Evolutionary conservation across 179 eudicot species (phyloP).

Genomic region (Heliamphora pulchella): DNA sequence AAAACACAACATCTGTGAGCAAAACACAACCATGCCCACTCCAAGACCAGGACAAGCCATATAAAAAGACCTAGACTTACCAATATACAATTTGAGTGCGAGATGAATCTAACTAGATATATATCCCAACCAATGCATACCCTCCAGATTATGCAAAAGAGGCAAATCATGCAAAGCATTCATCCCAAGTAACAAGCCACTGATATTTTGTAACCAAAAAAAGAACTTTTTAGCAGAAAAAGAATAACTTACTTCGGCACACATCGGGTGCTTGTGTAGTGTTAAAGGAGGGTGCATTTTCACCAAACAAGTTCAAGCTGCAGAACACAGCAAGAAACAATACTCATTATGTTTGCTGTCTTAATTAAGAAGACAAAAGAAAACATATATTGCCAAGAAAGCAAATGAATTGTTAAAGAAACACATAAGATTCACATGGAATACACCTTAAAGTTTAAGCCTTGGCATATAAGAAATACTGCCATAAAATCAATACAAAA

Average conservation of each 20-base stretch:
- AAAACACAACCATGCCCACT: not conserved
- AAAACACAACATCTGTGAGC: not conserved
- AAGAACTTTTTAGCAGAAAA: not conserved
- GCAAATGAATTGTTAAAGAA: not conserved
- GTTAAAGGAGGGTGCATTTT: slow-evolving; percentile 13
- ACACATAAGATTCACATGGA: not conserved
- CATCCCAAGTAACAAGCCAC: not conserved
- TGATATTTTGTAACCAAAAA: not conserved
- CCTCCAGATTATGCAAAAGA: slow-evolving; percentile 5
- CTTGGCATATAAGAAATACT: not conserved
- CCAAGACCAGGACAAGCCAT: not conserved
- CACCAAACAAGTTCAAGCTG: not conserved
- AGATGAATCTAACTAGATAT: no score
- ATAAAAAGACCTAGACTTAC: no score
- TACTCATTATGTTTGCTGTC: not conserved
- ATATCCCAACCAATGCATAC: not conserved
- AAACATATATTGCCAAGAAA: not conserved
- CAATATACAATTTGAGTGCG: no score
- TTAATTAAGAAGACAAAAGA: not conserved
- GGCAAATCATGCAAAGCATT: not conserved
- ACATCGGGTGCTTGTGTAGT: slow-evolving; percentile 11
- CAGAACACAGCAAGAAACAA: not conserved
- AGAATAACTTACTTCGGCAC: slow-evolving; percentile 12
- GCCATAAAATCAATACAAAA: not conserved
- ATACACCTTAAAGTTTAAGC: not conserved